Base-by-base conservation (phyloP, 78 protist genomes). In the Protostelium mycophagum region DNA sequence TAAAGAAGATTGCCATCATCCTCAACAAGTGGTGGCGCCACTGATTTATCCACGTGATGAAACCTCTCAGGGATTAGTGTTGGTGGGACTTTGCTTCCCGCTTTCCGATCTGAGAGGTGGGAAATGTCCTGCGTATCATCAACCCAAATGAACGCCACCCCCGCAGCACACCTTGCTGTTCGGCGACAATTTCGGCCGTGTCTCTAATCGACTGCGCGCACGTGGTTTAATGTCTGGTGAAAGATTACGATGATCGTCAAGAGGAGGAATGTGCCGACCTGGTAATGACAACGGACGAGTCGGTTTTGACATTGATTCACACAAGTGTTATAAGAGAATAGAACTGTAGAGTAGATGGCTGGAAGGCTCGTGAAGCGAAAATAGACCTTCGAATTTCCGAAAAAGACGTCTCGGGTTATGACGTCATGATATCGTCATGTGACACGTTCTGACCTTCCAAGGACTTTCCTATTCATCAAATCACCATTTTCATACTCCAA, bases 401-500 rank as follows among this genome's bases (percentile, higher is more conserved):
- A n/a, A n/a, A n/a, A 5, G 73, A 51, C 73, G 16, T 51, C 73
- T 51, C 16, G 5, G 73, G 16, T 25, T 25, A 16, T 51, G 73
- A 51, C 73, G 16, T 16, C 16, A 16, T 25, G 73, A 51, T 51
- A 51, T 51, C 73, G 5, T 51, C 16, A 16, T 16, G 31, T 51
- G 73, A 51, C 73, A 51, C n/a, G 73, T 51, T 51, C 73, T 51
- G 73, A 51, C 73, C 73, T 51, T 51, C 73, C 73, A 51, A 51
- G 73, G 73, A 5, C n/a, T n/a, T n/a, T n/a, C n/a, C n/a, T n/a
- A n/a, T n/a, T n/a, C n/a, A n/a, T n/a, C n/a, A n/a, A n/a, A n/a
- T n/a, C n/a, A n/a, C n/a, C n/a, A n/a, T n/a, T n/a, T n/a, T n/a
- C n/a, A n/a, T n/a, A n/a, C n/a, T n/a, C n/a, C n/a, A n/a, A n/a